Base-by-base conservation (phyloP, 768 basidiomycete species). In the Mycena latifolia region DNA sequence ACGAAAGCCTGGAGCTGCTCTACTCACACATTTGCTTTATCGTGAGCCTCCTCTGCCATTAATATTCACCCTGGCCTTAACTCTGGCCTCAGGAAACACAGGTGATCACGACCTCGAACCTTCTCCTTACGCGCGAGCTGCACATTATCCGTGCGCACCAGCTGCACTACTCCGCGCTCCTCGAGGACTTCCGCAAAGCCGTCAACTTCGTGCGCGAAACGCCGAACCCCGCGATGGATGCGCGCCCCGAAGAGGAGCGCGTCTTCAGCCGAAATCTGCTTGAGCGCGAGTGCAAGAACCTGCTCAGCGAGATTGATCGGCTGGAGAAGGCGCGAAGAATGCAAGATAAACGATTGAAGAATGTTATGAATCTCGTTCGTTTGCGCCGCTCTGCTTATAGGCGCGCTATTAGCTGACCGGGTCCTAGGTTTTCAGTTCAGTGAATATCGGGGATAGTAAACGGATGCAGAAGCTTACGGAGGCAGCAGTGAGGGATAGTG, bases 71-170 rank as follows among this genome's bases (percentile, higher is more conserved):
- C 1, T 24, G 33, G 6, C 37, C n/a, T 41, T 29, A 29, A 18
- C 18, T n/a, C 20, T 20, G 35, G 4, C 6, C 18, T 25, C n/a
- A 88, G 88, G 88, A 89, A 79, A 77, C 82, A 18, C 74, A 76
- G 41, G 84, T 85, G 20, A 83, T 86, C 20, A 60, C 65, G 8
- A 85, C 81, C 14, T 74, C 76, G 12, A 77, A 83, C 51, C 79
- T 81, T 73, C 71, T 68, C n/a, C 79, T 87, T 24, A 88, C 88
- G 3, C 83, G 78, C 18, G 82, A 86, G 54, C 78, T 90, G 45
- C 87, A 90, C 65, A 77, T 86, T 66, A 79, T 90, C 63, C 86
- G 85, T 39, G 89, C 88, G 0, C 88, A 89, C 65, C 82, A 85
- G 33, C 79, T 90, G 4, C 86, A 88, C 74, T 88, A 89, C 73